These are phyloP conservation scores for Coemansia sp. DNA, from an alignment of 192 early-diverging fungal species.

Conservation along the genomic window DNA sequence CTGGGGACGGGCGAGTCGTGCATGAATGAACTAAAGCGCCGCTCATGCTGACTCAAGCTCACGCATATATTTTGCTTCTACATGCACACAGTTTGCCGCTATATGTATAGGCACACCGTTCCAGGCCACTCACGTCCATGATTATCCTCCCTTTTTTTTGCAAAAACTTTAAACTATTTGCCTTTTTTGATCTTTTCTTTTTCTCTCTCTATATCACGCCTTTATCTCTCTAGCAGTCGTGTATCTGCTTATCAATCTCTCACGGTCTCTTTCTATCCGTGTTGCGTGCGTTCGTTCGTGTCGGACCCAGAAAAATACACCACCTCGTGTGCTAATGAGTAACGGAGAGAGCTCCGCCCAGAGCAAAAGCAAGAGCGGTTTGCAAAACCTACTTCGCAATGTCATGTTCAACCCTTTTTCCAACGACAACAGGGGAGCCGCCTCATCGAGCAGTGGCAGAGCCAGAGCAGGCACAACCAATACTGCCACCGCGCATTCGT, in stretches of 20 bases:
- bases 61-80: not conserved
- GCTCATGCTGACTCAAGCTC: not conserved
- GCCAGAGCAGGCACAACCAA: constrained; percentile 8
- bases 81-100: not conserved
- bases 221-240: not conserved
- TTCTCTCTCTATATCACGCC: not conserved
- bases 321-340: constrained; percentile 3
- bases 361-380: constrained; percentile 12
- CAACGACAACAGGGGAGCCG: constrained; percentile 16
- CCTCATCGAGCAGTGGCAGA: constrained; percentile 1
- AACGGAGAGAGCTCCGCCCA: constrained; percentile 23
- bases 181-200: constrained; percentile 13
- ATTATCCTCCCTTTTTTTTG: not conserved
- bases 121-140: not conserved
- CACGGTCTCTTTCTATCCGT: not conserved
- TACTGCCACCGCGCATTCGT: not conserved
- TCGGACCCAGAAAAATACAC: not conserved
- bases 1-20: not conserved
- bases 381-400: constrained; percentile 41
- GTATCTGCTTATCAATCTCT: not conserved
- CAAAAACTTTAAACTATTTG: not conserved
- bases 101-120: not conserved
- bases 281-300: not conserved
- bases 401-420: constrained; percentile 44
- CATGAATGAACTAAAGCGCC: not conserved